phyloP scores from a whole-genome alignment of 192 early-diverging fungal species.

The Umbelopsis sp. region DNA sequence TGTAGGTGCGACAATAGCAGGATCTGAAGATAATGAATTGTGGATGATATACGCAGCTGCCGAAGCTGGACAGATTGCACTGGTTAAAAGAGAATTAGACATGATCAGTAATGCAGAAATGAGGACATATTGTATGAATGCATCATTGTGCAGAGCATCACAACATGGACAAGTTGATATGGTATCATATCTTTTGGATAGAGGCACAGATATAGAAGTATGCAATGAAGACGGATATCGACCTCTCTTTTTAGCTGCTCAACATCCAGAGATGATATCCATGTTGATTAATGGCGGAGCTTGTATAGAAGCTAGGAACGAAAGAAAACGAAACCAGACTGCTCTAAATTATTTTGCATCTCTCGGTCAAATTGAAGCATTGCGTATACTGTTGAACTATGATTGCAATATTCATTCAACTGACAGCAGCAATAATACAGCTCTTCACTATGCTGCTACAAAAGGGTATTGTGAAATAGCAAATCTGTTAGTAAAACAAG shows the following conservation, averaged over 20 bases:
- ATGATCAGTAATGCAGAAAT: too few species aligned
- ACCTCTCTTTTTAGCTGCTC: not conserved
- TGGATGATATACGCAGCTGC: too few species aligned
- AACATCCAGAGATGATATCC: not conserved
- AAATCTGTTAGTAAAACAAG: not conserved
- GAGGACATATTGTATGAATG: too few species aligned
- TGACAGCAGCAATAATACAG: not conserved
- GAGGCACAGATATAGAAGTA: not conserved
- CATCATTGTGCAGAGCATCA: too few species aligned
- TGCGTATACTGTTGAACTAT: not conserved
- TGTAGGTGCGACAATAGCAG: too few species aligned
- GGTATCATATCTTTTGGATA: not conserved
- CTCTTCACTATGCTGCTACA: not conserved
- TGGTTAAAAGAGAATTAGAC: too few species aligned
- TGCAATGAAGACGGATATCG: not conserved
- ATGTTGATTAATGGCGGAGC: not conserved
- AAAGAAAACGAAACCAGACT: not conserved
- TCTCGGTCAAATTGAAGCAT: not conserved
- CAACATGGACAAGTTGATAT: too few species aligned
- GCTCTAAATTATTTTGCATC: not conserved
- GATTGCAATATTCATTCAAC: not conserved
- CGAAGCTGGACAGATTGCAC: too few species aligned
- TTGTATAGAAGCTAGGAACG: not conserved
- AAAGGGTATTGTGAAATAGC: not conserved
- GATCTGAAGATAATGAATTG: too few species aligned